Conservation (phyloP, 2,329 filamentous ascomycete species). For the Knoxdaviesia capensis region DNA sequence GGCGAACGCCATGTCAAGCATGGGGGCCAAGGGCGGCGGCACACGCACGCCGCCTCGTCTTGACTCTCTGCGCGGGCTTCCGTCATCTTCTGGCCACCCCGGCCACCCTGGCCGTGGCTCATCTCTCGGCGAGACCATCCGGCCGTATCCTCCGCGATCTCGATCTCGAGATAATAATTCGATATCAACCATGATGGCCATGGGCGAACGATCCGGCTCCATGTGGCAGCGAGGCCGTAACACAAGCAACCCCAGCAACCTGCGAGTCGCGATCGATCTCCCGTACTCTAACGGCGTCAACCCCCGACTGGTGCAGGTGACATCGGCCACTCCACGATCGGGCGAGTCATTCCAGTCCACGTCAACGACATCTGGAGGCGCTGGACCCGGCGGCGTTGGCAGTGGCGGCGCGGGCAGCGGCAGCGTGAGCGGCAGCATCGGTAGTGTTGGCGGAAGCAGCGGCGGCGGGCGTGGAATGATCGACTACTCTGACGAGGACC, state of each 20-base stretch:
- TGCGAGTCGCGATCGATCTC: conserved; percentile 35
- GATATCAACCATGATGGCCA: conserved; percentile 11
- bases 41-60: background rate
- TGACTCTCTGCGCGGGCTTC: too few species aligned
- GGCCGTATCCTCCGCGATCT: conserved; percentile 14
- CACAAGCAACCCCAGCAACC: conserved; percentile 31
- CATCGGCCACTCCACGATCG: conserved; percentile 54
- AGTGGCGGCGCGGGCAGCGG: too few species aligned
- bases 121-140: conserved; percentile 24
- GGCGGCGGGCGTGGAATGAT: conserved; percentile 28
- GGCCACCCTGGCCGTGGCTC: too few species aligned
- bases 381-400: too few species aligned
- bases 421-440: too few species aligned
- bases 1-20: background rate
- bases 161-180: too few species aligned
- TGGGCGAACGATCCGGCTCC: conserved; percentile 3
- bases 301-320: conserved; percentile 29
- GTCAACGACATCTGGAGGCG: too few species aligned
- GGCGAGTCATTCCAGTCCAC: conserved; percentile 58
- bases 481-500: conserved; percentile 58
- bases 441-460: conserved; percentile 6
- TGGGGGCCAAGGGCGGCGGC: background rate
- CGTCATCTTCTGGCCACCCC: background rate
- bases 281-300: conserved; percentile 25
- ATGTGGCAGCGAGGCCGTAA: too few species aligned